Evolutionary conservation across 139 green algal genomes (phyloP).

Genomic region (Gonium pectorale): DNA sequence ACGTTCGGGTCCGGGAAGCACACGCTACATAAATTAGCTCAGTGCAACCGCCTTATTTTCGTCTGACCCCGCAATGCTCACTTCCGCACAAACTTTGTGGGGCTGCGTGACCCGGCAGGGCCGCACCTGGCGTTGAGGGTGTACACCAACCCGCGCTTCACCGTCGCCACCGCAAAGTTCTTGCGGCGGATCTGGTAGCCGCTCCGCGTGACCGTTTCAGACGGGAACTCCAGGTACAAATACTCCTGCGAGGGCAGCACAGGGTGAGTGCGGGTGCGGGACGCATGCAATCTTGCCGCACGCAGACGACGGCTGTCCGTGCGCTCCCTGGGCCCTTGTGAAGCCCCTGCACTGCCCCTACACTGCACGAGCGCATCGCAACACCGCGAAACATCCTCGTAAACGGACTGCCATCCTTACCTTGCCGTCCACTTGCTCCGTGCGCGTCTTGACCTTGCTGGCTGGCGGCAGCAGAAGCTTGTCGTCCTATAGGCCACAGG

Average conservation of each 20-base stretch:
- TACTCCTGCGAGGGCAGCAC: conserved; percentile 52
- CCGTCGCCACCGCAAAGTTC: conserved; percentile 71
- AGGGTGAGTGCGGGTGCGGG: neutral
- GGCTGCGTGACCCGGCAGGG: too few relatives aligned
- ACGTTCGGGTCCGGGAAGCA: too few relatives aligned
- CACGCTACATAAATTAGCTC: too few relatives aligned
- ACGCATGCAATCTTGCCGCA: conserved; percentile 4
- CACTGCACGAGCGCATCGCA: too few relatives aligned
- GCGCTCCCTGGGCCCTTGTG: too few relatives aligned
- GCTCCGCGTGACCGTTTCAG: conserved; percentile 72
- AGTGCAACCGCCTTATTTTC: too few relatives aligned
- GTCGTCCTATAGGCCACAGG: conserved; percentile 54
- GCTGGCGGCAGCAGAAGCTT: conserved; percentile 55
- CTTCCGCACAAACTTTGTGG: too few relatives aligned
- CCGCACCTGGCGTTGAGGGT: neutral
- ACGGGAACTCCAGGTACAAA: conserved; percentile 75
- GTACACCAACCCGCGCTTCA: conserved; percentile 58
- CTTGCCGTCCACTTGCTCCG: conserved; percentile 51
- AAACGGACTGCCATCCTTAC: too few relatives aligned
- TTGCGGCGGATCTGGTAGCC: conserved; percentile 77
- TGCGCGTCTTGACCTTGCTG: conserved; percentile 44
- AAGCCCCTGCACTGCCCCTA: too few relatives aligned
- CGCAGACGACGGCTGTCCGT: too few relatives aligned
- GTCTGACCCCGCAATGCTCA: too few relatives aligned
- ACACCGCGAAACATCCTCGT: too few relatives aligned